A percentile compares a stretch with the other conserved stretches of the same genome.
Conservation (phyloP, 2,329 filamentous ascomycete species). For the Mariannaea sp. region DNA sequence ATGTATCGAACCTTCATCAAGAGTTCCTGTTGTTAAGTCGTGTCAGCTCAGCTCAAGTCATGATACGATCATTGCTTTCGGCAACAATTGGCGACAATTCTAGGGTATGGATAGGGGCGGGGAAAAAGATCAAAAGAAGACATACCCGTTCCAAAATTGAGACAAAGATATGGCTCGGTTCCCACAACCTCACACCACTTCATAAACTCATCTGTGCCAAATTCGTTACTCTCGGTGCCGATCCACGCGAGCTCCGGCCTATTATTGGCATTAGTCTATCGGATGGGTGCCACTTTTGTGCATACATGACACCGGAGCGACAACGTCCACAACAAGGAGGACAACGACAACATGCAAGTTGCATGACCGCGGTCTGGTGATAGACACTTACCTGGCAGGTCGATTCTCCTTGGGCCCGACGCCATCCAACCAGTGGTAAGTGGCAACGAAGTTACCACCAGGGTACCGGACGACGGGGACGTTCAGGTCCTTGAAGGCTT, state of each 20-base stretch:
- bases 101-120: background rate
- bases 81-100: background rate
- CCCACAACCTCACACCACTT: constrained; percentile 75
- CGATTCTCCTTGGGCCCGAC: constrained; percentile 74
- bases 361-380: background rate
- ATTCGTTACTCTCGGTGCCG: constrained; percentile 75
- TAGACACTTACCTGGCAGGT: constrained; percentile 49
- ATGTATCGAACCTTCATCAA: constrained; percentile 40
- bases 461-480: constrained; percentile 81
- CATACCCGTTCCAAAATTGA: constrained; percentile 79
- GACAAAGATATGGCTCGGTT: constrained; percentile 77
- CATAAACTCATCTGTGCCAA: constrained; percentile 88
- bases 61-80: background rate
- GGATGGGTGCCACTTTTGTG: background rate
- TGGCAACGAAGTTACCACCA: constrained; percentile 83
- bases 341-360: too few relatives aligned
- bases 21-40: constrained; percentile 45
- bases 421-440: constrained; percentile 85
- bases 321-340: too few relatives aligned
- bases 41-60: constrained; percentile 10
- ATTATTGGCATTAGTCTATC: background rate
- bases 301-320: background rate
- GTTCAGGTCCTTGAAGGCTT: constrained; percentile 72
- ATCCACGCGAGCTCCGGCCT: constrained; percentile 78
- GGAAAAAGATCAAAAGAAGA: too few relatives aligned